Base-by-base conservation (phyloP, 768 basidiomycete species). In the Phlebiopsis gigantea region DNA sequence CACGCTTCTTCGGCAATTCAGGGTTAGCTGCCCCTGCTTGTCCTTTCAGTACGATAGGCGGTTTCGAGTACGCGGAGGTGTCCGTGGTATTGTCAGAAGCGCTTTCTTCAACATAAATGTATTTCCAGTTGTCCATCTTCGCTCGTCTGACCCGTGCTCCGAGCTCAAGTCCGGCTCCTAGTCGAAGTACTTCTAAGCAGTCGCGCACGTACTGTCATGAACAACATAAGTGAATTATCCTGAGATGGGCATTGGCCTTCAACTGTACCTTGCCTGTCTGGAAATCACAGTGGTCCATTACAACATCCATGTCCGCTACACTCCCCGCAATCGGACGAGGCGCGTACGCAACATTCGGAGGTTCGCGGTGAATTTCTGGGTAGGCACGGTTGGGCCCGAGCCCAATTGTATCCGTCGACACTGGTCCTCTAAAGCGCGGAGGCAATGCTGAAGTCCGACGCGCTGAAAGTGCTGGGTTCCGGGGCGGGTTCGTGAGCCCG, bases 281-380 rank as follows among this genome's bases (percentile, higher is more conserved):
- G 69, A 94, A 97, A 72, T 96, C 92, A 68, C 97, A 99, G 63
- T 94, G 83, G 43, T 93, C 87, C 88, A 95, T 88, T 4, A 98
- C 77, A 43, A 87, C 74, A 71, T 99, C 96, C 62, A 99, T 72
- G 69, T 99, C 97, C 8, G 91, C 81, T 19, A 95, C 80, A 56
- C 90, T 88, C 14, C 91, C 92, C 0, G 89, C 82, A 1, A 85
- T 74, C 22, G 96, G 97, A 53, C 96, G 80, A 14, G 91, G 91
- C 15, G 97, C 91, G 69, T 90, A 98, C 9, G 88, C 87, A 46
- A 86, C 77, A 60, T 82, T 73, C 17, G 82, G 82, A 2, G 82
- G 76, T 51, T 77, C 73, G 62, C 78, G 77, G 55, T 84, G 79
- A 48, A 91, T 72, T 58, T 91, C 85, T 21, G 90, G 72, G 67